Conservation (phyloP, 139 green algal genomes). For the Chlorella vulgaris region DNA sequence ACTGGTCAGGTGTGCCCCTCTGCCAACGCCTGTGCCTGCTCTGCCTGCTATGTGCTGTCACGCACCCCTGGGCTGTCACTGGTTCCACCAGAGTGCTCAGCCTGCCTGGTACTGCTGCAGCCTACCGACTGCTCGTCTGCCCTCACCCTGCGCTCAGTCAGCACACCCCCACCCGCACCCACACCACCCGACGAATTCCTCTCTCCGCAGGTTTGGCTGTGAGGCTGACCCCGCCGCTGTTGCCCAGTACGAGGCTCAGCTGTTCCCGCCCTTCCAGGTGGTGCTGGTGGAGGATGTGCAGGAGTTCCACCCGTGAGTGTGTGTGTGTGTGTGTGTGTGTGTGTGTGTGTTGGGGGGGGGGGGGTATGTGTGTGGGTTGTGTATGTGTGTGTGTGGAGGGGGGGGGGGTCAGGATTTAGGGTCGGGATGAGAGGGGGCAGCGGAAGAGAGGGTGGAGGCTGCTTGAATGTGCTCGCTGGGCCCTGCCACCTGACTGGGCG, state of each 20-base stretch:
- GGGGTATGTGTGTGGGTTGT: neutral
- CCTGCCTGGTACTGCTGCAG: neutral
- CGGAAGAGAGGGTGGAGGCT: no score
- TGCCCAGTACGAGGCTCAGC: conserved; percentile 71
- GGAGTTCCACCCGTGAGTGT: conserved; percentile 79
- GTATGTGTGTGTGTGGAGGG: no score
- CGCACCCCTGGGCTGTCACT: no score
- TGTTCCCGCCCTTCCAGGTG: conserved; percentile 96
- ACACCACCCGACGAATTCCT: neutral
- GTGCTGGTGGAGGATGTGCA: conserved; percentile 87
- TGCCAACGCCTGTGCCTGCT: no score
- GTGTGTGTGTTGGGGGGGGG: no score
- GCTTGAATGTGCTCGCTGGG: no score
- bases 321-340: neutral
- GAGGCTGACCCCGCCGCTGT: conserved; percentile 44
- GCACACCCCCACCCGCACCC: neutral
- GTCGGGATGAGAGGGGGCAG: no score
- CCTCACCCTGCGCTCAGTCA: neutral
- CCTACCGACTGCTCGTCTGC: neutral
- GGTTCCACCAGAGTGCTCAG: no score
- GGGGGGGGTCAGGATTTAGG: no score
- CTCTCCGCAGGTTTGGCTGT: conserved; percentile 24
- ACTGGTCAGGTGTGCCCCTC: conserved; percentile 64
- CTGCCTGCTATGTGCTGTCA: no score
- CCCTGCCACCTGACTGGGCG: no score